Percentiles rank a stretch among this genome's conserved stretches.
These are phyloP conservation scores for Golubevia pallescens DNA, from an alignment of 1,284 basidiomycete genomes.

Conservation along the genomic window DNA sequence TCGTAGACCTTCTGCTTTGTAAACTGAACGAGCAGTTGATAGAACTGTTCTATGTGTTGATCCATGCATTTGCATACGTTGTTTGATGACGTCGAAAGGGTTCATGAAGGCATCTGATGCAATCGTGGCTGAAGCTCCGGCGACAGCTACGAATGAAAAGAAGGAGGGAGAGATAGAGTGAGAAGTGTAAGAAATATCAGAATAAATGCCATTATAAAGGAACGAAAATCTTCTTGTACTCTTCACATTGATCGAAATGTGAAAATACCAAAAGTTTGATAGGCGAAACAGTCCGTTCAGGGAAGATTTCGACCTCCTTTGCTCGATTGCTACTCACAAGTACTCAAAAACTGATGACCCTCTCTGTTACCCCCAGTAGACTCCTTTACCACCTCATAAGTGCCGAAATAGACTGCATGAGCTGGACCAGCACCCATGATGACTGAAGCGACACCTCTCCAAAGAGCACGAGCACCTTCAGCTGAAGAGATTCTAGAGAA, in stretches of 20 bases:
- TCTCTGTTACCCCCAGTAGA: conserved; percentile 82
- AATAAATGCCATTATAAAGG: no score
- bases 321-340: no score
- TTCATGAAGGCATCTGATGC: conserved; percentile 98
- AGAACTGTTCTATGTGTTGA: conserved; percentile 85
- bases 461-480: conserved; percentile 87
- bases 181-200: conserved; percentile 1
- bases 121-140: conserved; percentile 92
- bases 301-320: no score
- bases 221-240: no score
- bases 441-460: conserved; percentile 96
- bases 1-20: conserved; percentile 80
- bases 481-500: conserved; percentile 87
- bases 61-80: conserved; percentile 96
- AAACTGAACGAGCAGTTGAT: conserved; percentile 82
- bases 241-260: no score
- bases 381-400: conserved; percentile 93
- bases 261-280: no score
- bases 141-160: conserved; percentile 72
- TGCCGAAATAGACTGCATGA: conserved; percentile 97
- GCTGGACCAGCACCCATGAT: conserved; percentile 96
- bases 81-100: conserved; percentile 99
- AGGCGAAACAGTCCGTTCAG: no score
- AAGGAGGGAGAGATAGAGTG: neutral
- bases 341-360: conserved; percentile 74